A percentile compares a stretch with the other conserved stretches of the same genome.
phyloP scores from a whole-genome alignment of 164 flowering plant genomes.

The Protea cynaroides region DNA sequence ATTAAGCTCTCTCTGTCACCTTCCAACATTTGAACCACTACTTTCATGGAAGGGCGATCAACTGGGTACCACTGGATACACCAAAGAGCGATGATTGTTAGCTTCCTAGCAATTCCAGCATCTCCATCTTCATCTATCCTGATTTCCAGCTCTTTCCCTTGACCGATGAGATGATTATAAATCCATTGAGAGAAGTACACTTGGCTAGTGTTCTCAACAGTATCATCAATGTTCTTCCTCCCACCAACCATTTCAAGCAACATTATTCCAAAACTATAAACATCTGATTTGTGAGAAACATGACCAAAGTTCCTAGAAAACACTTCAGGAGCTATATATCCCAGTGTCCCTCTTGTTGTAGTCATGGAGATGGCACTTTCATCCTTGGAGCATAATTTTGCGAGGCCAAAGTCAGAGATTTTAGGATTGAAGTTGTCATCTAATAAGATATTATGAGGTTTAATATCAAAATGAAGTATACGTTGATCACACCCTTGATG shows the following conservation, averaged over 20 bases:
- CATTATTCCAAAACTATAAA: background rate
- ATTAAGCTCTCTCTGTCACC: background rate
- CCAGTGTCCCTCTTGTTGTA: background rate
- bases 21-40: conserved; percentile 5
- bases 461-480: background rate
- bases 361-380: background rate
- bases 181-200: conserved; percentile 31
- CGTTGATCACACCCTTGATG: background rate
- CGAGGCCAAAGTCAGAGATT: background rate
- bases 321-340: background rate
- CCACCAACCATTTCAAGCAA: background rate
- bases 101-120: conserved; percentile 11
- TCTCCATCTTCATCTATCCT: conserved; percentile 18
- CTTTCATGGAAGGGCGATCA: conserved; percentile 19
- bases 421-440: background rate
- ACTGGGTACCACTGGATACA: conserved; percentile 20
- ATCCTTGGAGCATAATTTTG: background rate
- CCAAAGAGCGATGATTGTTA: conserved; percentile 17
- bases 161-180: conserved; percentile 18
- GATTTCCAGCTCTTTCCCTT: conserved; percentile 15
- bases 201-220: conserved; percentile 11
- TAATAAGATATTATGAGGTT: background rate
- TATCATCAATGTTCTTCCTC: background rate
- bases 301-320: background rate
- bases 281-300: background rate